phyloP scores from a whole-genome alignment of 768 basidiomycete species.

The Podaxis sp. region DNA sequence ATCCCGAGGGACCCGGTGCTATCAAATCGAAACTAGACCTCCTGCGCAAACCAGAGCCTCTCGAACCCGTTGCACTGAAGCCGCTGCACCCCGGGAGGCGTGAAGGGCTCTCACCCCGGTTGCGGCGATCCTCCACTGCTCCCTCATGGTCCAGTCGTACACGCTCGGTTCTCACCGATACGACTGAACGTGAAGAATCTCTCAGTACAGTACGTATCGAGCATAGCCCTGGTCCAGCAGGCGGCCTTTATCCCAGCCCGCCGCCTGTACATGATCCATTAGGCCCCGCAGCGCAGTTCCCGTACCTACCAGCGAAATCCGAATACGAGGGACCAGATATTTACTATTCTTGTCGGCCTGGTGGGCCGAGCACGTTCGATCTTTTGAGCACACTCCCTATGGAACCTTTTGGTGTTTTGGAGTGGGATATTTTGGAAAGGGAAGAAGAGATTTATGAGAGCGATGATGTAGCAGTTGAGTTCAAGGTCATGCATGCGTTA shows the following conservation, averaged over 20 bases:
- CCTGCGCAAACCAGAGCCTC: background rate
- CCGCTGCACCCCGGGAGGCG: background rate
- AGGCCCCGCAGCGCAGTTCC: slow-evolving; percentile 48
- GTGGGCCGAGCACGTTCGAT: slow-evolving; percentile 65
- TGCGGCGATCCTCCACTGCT: background rate
- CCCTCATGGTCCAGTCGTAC: background rate
- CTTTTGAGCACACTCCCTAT: slow-evolving; percentile 57
- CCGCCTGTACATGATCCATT: slow-evolving; percentile 42
- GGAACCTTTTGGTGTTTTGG: slow-evolving; percentile 60
- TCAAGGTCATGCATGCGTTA: slow-evolving; percentile 76
- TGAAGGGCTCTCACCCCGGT: background rate
- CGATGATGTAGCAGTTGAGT: slow-evolving; percentile 69
- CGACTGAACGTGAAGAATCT: slow-evolving; percentile 11
- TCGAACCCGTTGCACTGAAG: background rate
- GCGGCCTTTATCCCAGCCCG: slow-evolving; percentile 33
- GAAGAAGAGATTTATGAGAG: slow-evolving; percentile 77
- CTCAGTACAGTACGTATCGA: slow-evolving; percentile 8
- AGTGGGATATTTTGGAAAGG: slow-evolving; percentile 67
- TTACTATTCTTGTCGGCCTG: slow-evolving; percentile 60
- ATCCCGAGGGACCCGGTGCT: background rate
- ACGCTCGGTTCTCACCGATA: slow-evolving; percentile 6
- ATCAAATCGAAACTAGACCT: background rate
- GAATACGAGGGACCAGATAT: slow-evolving; percentile 47
- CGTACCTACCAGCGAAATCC: slow-evolving; percentile 50
- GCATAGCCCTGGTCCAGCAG: slow-evolving; percentile 7